Base-by-base conservation (phyloP, 768 basidiomycete species). In the Calocybe gangraenosa region DNA sequence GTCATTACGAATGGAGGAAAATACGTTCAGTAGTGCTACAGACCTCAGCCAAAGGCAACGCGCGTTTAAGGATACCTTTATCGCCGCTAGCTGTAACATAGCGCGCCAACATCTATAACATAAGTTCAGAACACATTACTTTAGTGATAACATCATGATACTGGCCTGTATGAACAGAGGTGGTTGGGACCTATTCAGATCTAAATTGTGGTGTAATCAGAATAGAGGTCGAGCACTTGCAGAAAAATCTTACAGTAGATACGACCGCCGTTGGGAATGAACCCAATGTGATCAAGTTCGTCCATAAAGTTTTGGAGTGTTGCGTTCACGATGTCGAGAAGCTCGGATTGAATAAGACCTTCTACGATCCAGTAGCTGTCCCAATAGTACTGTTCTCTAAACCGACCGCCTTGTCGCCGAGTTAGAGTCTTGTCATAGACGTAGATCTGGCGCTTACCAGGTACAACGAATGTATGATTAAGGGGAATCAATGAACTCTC, bases 291-390 rank as follows among this genome's bases (percentile, higher is more conserved):
- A 32, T 86, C 80, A 37, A 97, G 69, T 59, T 95, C 84, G 57
- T 97, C 93, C 92, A 96, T 93, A 58, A 97, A 96, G 67, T 96
- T 95, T 51, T 89, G 81, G 25, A 96, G 68, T 0, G 92, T 88
- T 9, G 71, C 79, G 51, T 88, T 87, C 46, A 77, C 87, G 42
- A 88, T 73, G 43, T 71, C 70, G 54, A 78, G 84, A 10, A 96
- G 73, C 51, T 86, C 77, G 1, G 88, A 91, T 58, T 85, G 69
- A 22, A 97, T 66, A n/a, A 96, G 70, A 31, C 94, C 94, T 54
- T 92, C 82, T 7, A 87, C 65, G 50, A 93, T 92, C 89, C 90
- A 93, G 66, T 79, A 92, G 53, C 85, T 87, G 61, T 66, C 65
- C 72, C 81, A 67, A 50, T 79, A 71, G 74, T 89, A 92, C 58